Evolutionary conservation across 2,329 filamentous ascomycete species (phyloP).

Genomic region (Verticillium albo-atrum): DNA sequence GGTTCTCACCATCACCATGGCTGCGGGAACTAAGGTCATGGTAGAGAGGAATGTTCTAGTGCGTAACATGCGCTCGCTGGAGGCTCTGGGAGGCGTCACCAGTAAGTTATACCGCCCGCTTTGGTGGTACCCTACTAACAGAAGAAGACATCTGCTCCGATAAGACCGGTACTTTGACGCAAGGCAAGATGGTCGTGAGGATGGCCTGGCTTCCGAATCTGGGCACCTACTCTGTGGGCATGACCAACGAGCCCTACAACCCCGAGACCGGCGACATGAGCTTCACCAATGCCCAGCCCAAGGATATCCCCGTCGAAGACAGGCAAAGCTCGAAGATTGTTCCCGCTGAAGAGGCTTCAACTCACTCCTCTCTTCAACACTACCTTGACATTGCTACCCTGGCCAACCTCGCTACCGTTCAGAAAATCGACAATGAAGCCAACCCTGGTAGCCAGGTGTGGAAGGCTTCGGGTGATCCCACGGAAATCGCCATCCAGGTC

Average conservation of each 20-base stretch:
- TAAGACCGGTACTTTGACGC: slow-evolving; percentile 28
- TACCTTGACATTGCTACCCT: slow-evolving; percentile 55
- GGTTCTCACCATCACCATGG: slow-evolving; percentile 52
- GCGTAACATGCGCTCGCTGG: slow-evolving; percentile 39
- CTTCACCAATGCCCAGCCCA: slow-evolving; percentile 30
- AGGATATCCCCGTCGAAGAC: slow-evolving; percentile 4
- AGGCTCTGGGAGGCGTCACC: slow-evolving; percentile 45
- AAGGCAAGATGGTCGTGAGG: slow-evolving; percentile 23
- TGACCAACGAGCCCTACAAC: slow-evolving; percentile 18
- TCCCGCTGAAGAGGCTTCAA: slow-evolving; percentile 32
- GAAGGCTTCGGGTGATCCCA: slow-evolving; percentile 43
- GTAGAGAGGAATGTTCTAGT: slow-evolving; percentile 42
- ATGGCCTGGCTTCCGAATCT: slow-evolving; percentile 25
- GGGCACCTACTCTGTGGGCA: slow-evolving; percentile 26
- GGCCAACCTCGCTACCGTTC: slow-evolving; percentile 56
- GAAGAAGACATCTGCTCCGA: slow-evolving; percentile 22
- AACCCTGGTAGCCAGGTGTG: slow-evolving; percentile 22
- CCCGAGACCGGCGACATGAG: slow-evolving; percentile 25
- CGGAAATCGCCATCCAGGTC: slow-evolving; percentile 55
- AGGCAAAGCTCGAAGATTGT: slow-evolving; percentile 12
- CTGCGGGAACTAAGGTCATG: slow-evolving; percentile 43
- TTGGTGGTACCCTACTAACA: neutral
- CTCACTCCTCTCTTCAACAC: slow-evolving; percentile 34
- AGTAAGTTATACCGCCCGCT: slow-evolving; percentile 25
- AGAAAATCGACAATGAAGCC: slow-evolving; percentile 32